phyloP scores from a whole-genome alignment of 208 protist species.

The Trypanosoma scelopori region DNA sequence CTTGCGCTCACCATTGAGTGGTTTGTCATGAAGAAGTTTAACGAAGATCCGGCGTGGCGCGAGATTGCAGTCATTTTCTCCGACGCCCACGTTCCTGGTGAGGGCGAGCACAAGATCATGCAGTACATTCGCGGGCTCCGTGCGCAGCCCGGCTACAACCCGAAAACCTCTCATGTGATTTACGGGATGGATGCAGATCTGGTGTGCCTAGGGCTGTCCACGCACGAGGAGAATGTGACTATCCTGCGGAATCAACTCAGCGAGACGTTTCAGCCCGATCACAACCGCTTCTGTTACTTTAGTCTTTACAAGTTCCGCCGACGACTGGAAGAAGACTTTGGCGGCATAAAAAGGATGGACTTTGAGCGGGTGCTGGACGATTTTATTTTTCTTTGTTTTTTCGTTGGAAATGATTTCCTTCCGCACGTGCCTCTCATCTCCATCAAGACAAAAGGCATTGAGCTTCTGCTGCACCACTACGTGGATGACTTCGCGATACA shows the following conservation, averaged over 20 bases:
- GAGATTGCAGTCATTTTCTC: conserved; percentile 95
- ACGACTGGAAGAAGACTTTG: conserved; percentile 81
- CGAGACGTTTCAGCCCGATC: conserved; percentile 78
- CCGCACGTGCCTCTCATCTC: conserved; percentile 97
- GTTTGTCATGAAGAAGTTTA: conserved; percentile 95
- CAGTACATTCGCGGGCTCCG: conserved; percentile 91
- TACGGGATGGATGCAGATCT: conserved; percentile 99
- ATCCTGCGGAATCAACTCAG: conserved; percentile 98
- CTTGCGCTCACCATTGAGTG: conserved; percentile 91
- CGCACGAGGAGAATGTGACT: conserved; percentile 98
- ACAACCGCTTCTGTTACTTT: conserved; percentile 88
- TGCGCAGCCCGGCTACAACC: conserved; percentile 94
- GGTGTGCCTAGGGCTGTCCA: conserved; percentile 98
- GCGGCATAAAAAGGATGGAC: conserved; percentile 70
- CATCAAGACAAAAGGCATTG: conserved; percentile 97
- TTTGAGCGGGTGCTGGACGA: conserved; percentile 98
- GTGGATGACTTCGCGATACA: conserved; percentile 64
- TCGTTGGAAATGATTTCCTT: conserved; percentile 99
- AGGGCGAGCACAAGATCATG: conserved; percentile 97
- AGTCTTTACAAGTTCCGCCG: conserved; percentile 75
- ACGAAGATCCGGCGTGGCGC: conserved; percentile 93
- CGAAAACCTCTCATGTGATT: conserved; percentile 96
- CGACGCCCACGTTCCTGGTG: conserved; percentile 96
- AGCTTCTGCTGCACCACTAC: conserved; percentile 92
- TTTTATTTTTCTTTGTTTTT: conserved; percentile 99